phyloP scores from a whole-genome alignment of 164 flowering plant genomes.

The Vitis labrusca region DNA sequence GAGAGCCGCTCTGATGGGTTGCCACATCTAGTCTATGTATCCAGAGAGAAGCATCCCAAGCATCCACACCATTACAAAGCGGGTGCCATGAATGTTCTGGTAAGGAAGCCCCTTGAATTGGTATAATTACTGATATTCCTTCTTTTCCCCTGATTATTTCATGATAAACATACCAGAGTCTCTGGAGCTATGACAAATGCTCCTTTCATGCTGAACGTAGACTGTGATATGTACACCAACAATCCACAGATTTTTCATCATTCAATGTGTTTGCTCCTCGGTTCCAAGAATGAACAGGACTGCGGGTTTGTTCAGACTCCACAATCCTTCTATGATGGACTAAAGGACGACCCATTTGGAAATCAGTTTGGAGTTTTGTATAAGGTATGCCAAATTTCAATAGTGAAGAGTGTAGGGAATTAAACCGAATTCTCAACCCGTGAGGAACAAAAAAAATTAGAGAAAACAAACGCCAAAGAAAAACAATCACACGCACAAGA shows the following conservation, averaged over 20 bases:
- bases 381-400: constrained; percentile 19
- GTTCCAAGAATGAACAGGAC: constrained; percentile 26
- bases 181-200: constrained; percentile 79
- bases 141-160: not conserved
- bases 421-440: no score
- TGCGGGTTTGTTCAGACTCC: constrained; percentile 54
- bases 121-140: not conserved
- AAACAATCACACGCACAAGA: no score
- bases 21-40: constrained; percentile 54
- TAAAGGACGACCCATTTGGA: constrained; percentile 53
- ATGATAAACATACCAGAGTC: constrained; percentile 42
- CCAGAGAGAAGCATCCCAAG: constrained; percentile 67
- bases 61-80: constrained; percentile 66
- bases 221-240: constrained; percentile 71
- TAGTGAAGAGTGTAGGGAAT: no score
- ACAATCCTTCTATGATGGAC: constrained; percentile 42
- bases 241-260: constrained; percentile 48
- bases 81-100: constrained; percentile 76
- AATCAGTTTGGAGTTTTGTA: constrained; percentile 22
- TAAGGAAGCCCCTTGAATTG: constrained; percentile 5
- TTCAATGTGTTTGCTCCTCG: constrained; percentile 58
- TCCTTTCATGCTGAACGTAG: constrained; percentile 66
- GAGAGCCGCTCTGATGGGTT: constrained; percentile 31
- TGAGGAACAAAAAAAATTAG: no score
- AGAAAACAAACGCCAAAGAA: no score